Percentiles rank a stretch among this genome's conserved stretches.
These are phyloP conservation scores for Lipomyces lipofer DNA, from an alignment of 805 yeast species.

Conservation along the genomic window DNA sequence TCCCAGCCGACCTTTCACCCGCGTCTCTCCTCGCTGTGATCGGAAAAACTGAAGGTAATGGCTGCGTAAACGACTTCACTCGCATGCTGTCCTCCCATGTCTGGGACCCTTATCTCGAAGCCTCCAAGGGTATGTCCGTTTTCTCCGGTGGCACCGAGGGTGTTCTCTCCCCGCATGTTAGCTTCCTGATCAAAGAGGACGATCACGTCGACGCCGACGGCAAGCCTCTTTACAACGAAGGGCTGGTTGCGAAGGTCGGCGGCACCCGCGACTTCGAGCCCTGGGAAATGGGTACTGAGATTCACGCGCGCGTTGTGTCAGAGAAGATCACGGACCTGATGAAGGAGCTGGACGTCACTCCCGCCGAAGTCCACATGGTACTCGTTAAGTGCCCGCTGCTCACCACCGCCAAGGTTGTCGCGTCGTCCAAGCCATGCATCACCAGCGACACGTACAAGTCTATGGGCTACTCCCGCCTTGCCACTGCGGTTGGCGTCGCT, in stretches of 20 bases:
- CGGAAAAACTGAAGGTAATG: slow-evolving; percentile 31
- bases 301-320: slow-evolving; percentile 27
- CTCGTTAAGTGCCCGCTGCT: slow-evolving; percentile 31
- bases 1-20: slow-evolving; percentile 17
- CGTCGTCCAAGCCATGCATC: slow-evolving; percentile 27
- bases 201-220: slow-evolving; percentile 23
- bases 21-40: slow-evolving; percentile 27
- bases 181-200: slow-evolving; percentile 24
- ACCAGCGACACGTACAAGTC: slow-evolving; percentile 31
- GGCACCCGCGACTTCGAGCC: slow-evolving; percentile 31
- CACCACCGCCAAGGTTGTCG: slow-evolving; percentile 30
- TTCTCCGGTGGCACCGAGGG: slow-evolving; percentile 33
- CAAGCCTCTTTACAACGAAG: slow-evolving; percentile 19
- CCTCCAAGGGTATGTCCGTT: slow-evolving; percentile 25
- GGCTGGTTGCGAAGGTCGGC: slow-evolving; percentile 30
- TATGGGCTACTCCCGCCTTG: slow-evolving; percentile 32
- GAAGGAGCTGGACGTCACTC: slow-evolving; percentile 22
- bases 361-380: slow-evolving; percentile 31
- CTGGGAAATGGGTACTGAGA: slow-evolving; percentile 31
- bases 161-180: slow-evolving; percentile 29
- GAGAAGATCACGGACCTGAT: slow-evolving; percentile 22
- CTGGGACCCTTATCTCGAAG: slow-evolving; percentile 30
- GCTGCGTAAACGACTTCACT: slow-evolving; percentile 31
- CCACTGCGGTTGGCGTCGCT: slow-evolving; percentile 30
- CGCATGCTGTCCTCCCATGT: slow-evolving; percentile 31